Evolutionary conservation across 2,329 filamentous ascomycete genomes (phyloP), one percentile per base, ranked within the genome.

Genomic region (Fusarium nisikadoi): DNA sequence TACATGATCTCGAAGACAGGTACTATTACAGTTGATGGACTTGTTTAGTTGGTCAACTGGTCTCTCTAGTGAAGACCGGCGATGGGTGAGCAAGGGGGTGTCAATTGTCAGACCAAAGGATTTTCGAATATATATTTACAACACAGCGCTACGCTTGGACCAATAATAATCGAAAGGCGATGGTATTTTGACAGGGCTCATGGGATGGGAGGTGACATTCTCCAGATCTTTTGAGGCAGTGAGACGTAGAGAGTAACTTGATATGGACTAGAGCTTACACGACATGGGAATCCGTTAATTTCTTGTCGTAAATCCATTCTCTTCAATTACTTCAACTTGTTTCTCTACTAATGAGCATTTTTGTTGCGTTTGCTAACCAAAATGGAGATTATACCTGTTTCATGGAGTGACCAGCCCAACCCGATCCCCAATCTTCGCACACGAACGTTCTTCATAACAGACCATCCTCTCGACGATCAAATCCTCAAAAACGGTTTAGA

Each of bases 1-100:
- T 85, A 82, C 29, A 76, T 84, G 27, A 78, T 84, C 20, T 82
- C 82, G 0, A 85, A 85, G 74, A 83, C 81, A 0, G 70, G 41
- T 1, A 72, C 69, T 0, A 27, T 72, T 0, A 67, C 56, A 10
- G 10, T 72, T 0, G 16, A 71, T 2, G 68, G 61, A 0, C 29
- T 68, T n/a, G 11, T 47, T 17, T 56, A 35, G 8, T 10, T 9
- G 17, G 11, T 23, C 6, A 11, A 9, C 9, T 31, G 29, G 19
- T 8, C 13, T n/a, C 14, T 13, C 5, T 14, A 8, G 9, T n/a
- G n/a, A 14, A 19, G n/a, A 0, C 46, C 13, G 11, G 20, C 8
- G 11, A 25, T 17, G 12, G 7, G 16, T 19, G 16, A 35, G 33
- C 5, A 6, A 7, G 16, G 14, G 23, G 17, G 20, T 31, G 27